Percentiles rank a stretch among this genome's conserved stretches.
Conservation (phyloP, 371 early-diverging fungal species). For the Saksenaea oblongispora region DNA sequence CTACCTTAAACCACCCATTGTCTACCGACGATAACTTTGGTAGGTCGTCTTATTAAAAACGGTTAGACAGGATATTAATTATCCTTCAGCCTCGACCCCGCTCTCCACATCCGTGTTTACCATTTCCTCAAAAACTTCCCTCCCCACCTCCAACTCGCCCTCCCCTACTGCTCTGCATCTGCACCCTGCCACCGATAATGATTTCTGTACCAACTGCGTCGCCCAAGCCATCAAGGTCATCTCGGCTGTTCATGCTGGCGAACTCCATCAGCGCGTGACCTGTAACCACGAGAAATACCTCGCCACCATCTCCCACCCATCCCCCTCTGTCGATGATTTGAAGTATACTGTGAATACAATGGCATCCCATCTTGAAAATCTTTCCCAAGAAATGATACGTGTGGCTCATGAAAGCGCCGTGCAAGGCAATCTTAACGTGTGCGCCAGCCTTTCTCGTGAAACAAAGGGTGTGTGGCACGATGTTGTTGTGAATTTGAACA, state of each 20-base stretch:
- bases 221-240: constrained; percentile 50
- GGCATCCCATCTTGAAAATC: constrained; percentile 58
- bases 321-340: constrained; percentile 34
- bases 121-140: constrained; percentile 11
- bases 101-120: constrained; percentile 14
- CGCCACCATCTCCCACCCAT: constrained; percentile 13
- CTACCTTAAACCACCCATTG: constrained; percentile 12
- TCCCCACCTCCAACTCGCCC: constrained; percentile 3
- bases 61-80: neutral
- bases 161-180: neutral
- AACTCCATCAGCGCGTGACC: constrained; percentile 46
- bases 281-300: constrained; percentile 37
- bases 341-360: constrained; percentile 67
- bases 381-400: constrained; percentile 57
- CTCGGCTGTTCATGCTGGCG: constrained; percentile 51
- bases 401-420: constrained; percentile 65
- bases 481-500: constrained; percentile 66
- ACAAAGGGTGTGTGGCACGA: constrained; percentile 73
- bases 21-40: constrained; percentile 15
- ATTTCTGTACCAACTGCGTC: constrained; percentile 40
- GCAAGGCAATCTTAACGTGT: constrained; percentile 67
- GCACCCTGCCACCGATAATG: constrained; percentile 8
- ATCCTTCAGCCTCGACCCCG: constrained; percentile 5
- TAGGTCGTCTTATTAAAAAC: constrained; percentile 3
- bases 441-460: constrained; percentile 44